phyloP scores from a whole-genome alignment of 1,139 yeast species.

The Sugiyamaella castrensis region DNA sequence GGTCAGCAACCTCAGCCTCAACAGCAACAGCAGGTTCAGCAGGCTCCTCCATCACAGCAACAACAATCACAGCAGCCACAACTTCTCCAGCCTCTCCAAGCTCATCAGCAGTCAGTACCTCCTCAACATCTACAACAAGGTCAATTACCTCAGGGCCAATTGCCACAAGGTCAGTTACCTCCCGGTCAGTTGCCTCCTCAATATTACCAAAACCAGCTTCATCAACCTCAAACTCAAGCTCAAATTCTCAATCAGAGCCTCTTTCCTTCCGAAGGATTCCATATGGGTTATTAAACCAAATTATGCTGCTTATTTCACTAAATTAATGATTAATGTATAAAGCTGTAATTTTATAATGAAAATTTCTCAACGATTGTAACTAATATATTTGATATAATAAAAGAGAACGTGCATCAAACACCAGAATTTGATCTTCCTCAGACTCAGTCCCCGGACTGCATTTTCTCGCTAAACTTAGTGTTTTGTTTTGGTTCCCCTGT shows the following conservation, averaged over 20 bases:
- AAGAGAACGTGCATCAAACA: not conserved
- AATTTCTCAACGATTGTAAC: not conserved
- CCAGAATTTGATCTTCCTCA: too few species aligned
- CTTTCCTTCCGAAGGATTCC: conserved; percentile 23
- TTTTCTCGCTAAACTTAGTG: too few species aligned
- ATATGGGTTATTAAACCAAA: conserved; percentile 23
- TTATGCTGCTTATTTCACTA: not conserved
- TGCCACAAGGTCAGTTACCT: conserved; percentile 1
- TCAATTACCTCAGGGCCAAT: conserved; percentile 8
- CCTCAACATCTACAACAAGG: not conserved
- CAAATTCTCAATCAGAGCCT: conserved; percentile 22
- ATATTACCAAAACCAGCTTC: conserved; percentile 1
- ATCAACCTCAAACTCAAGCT: conserved; percentile 9
- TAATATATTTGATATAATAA: not conserved
- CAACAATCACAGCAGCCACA: conserved; percentile 8
- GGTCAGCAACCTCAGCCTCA: conserved; percentile 8
- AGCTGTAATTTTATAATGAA: not conserved
- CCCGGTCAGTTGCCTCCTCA: conserved; percentile 14
- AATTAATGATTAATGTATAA: not conserved
- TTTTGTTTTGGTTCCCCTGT: too few species aligned
- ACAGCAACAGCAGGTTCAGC: conserved; percentile 7
- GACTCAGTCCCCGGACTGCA: too few species aligned
- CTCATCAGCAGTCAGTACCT: conserved; percentile 1
- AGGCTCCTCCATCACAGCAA: not conserved
- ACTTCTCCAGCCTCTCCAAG: not conserved